These are phyloP conservation scores for Sinapis alba DNA, from an alignment of 441 rosid species.

Conservation along the genomic window DNA sequence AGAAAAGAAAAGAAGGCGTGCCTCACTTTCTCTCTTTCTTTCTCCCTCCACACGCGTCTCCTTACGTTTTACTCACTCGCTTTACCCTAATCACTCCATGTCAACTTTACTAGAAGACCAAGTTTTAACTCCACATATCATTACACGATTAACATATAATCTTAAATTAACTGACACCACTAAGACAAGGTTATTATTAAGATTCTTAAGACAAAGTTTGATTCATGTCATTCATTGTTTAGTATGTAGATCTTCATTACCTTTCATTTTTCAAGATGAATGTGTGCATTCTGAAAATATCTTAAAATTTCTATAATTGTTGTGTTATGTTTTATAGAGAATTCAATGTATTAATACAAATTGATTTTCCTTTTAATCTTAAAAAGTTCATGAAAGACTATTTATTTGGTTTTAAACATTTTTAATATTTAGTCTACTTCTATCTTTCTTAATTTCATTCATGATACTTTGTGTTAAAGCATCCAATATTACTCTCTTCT, in stretches of 20 bases:
- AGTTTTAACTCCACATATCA: neutral
- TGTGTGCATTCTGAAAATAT: neutral
- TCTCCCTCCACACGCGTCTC: slow-evolving; percentile 17
- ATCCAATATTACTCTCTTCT: neutral
- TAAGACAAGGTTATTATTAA: neutral
- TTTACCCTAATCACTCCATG: neutral
- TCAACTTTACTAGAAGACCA: neutral
- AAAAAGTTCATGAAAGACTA: neutral
- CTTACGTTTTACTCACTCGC: neutral
- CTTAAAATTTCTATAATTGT: too few species aligned
- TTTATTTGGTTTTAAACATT: neutral
- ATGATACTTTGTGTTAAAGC: neutral
- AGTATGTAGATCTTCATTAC: neutral
- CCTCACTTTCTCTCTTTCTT: slow-evolving; percentile 21
- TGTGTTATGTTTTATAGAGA: too few species aligned
- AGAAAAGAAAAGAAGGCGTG: slow-evolving; percentile 34
- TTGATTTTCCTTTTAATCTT: neutral
- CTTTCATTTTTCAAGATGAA: neutral
- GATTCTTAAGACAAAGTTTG: neutral
- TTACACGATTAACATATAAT: neutral
- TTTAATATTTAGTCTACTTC: neutral
- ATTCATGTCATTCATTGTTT: neutral
- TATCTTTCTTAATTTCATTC: neutral
- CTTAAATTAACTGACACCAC: neutral
- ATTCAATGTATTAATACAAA: too few species aligned